Evolutionary conservation across 345 rosid genomes (phyloP).

Genomic region (Balakata baccata): DNA sequence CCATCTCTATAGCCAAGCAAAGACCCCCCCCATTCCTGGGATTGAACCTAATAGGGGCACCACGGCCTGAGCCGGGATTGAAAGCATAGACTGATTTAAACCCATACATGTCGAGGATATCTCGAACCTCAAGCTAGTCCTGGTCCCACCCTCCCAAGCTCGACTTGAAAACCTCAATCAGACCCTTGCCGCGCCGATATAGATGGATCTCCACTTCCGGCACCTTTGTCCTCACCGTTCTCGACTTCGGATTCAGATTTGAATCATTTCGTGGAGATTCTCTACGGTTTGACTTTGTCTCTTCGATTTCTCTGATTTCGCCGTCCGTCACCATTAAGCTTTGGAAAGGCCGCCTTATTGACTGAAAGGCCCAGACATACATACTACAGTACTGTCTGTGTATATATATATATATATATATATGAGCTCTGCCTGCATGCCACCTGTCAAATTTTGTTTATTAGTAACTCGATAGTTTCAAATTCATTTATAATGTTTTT

Average conservation of each 20-base stretch:
- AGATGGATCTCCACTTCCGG: slow-evolving; percentile 84
- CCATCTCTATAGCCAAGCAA: slow-evolving; percentile 67
- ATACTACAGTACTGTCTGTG: no score
- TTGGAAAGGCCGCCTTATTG: neutral
- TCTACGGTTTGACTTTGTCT: slow-evolving; percentile 10
- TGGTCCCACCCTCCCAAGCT: slow-evolving; percentile 76
- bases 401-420: neutral
- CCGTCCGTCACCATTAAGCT: slow-evolving; percentile 29
- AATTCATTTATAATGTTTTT: no score
- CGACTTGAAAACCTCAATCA: slow-evolving; percentile 75
- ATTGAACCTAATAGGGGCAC: slow-evolving; percentile 66
- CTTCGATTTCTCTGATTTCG: slow-evolving; percentile 54
- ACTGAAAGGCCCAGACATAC: neutral
- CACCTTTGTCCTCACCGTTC: slow-evolving; percentile 42
- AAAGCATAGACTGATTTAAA: slow-evolving; percentile 75
- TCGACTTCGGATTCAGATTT: slow-evolving; percentile 17
- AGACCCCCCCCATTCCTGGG: slow-evolving; percentile 78
- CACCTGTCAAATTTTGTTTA: no score
- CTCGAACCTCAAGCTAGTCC: slow-evolving; percentile 82
- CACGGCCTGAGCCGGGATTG: slow-evolving; percentile 62
- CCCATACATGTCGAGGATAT: slow-evolving; percentile 65
- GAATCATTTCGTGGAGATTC: neutral
- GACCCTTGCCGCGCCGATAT: slow-evolving; percentile 69
- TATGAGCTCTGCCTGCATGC: no score
- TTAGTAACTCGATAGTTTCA: no score